Conservation (phyloP, 2,329 filamentous ascomycete species). For the Cladosporium sp. region DNA sequence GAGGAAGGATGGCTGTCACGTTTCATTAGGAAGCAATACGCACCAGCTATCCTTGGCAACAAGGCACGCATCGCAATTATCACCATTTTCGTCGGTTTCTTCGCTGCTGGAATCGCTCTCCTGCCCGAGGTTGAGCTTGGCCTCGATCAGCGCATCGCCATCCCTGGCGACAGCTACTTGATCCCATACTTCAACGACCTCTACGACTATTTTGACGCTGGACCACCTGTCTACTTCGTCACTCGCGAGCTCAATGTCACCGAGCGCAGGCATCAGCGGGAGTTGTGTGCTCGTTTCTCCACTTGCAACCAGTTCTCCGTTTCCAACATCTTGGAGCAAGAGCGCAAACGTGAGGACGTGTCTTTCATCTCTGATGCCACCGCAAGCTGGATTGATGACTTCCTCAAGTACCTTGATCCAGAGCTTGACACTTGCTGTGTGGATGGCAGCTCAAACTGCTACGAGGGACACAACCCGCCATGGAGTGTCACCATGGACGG, state of each 20-base stretch:
- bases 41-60: slow-evolving; percentile 72
- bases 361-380: slow-evolving; percentile 85
- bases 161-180: slow-evolving; percentile 89
- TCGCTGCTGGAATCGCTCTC: slow-evolving; percentile 78
- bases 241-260: slow-evolving; percentile 77
- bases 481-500: slow-evolving; percentile 89
- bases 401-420: slow-evolving; percentile 94
- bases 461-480: slow-evolving; percentile 66
- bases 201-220: slow-evolving; percentile 84
- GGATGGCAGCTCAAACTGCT: slow-evolving; percentile 61
- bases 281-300: slow-evolving; percentile 86
- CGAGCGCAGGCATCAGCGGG: slow-evolving; percentile 67
- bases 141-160: slow-evolving; percentile 88
- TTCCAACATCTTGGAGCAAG: slow-evolving; percentile 86
- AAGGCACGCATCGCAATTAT: slow-evolving; percentile 74
- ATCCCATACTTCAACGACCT: slow-evolving; percentile 96
- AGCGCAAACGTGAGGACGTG: slow-evolving; percentile 80
- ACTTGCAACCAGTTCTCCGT: slow-evolving; percentile 80
- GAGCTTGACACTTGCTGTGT: slow-evolving; percentile 69
- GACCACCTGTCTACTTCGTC: slow-evolving; percentile 95
- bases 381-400: slow-evolving; percentile 96
- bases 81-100: slow-evolving; percentile 77
- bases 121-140: slow-evolving; percentile 81
- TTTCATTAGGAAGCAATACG: slow-evolving; percentile 88
- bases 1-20: slow-evolving; percentile 79